Evolutionary conservation across 1,284 basidiomycete genomes (phyloP).

Genomic region (Leucoagaricus sp.): DNA sequence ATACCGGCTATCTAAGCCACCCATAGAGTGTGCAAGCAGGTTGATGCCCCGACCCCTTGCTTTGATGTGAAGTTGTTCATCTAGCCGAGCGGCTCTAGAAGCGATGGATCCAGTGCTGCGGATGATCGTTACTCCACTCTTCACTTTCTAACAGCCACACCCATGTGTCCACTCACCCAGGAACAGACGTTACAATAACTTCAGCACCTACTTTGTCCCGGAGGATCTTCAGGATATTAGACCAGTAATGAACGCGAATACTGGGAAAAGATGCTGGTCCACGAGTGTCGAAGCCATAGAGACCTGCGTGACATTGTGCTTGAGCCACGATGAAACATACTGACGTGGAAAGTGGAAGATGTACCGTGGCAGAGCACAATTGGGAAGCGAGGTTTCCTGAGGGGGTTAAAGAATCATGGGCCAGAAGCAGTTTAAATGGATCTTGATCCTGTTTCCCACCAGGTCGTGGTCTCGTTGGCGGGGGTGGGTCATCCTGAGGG

Average conservation of each 20-base stretch:
- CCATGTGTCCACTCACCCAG: constrained; percentile 60
- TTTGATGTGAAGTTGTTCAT: constrained; percentile 72
- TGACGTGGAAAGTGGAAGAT: constrained; percentile 24
- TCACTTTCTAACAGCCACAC: not conserved
- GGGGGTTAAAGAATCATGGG: constrained; percentile 61
- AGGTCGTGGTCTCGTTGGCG: constrained; percentile 10
- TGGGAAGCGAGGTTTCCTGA: constrained; percentile 82
- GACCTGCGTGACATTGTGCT: constrained; percentile 52
- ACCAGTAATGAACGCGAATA: constrained; percentile 95
- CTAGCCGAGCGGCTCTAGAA: constrained; percentile 79
- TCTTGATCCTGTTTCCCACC: constrained; percentile 17
- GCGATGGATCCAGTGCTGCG: constrained; percentile 88
- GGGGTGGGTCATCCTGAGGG: constrained; percentile 11
- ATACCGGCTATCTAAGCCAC: constrained; percentile 92
- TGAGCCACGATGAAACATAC: not conserved
- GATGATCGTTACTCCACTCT: constrained; percentile 7
- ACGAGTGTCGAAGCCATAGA: constrained; percentile 94
- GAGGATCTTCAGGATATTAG: constrained; percentile 83
- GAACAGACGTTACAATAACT: constrained; percentile 94
- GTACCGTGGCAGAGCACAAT: constrained; percentile 95
- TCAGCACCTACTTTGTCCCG: constrained; percentile 86
- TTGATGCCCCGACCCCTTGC: constrained; percentile 81
- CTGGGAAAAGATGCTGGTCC: constrained; percentile 76
- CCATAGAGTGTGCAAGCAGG: constrained; percentile 97
- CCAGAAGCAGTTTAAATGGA: constrained; percentile 16